Evolutionary conservation across 164 flowering plant species (phyloP).

Genomic region (Aristolochia contorta): DNA sequence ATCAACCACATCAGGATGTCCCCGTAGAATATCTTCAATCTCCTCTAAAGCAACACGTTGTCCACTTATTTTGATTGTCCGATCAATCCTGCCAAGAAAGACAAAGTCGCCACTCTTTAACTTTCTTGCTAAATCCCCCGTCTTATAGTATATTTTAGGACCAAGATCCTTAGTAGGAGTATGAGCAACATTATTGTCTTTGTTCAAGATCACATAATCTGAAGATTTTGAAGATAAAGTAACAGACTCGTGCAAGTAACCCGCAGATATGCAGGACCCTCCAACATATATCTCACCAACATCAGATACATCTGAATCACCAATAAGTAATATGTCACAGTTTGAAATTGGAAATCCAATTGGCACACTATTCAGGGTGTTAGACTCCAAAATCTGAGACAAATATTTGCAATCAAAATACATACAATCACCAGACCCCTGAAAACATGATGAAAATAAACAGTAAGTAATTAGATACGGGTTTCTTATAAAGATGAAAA

Average conservation of each 20-base stretch:
- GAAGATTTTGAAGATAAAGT: constrained; percentile 13
- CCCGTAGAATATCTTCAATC: constrained; percentile 54
- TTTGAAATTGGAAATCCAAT: constrained; percentile 75
- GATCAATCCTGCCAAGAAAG: constrained; percentile 79
- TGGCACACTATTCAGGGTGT: constrained; percentile 63
- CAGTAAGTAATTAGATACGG: not conserved
- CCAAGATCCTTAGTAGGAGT: constrained; percentile 12
- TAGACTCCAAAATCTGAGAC: constrained; percentile 47
- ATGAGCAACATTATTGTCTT: constrained; percentile 10
- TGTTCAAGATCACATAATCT: constrained; percentile 28
- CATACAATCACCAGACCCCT: constrained; percentile 95
- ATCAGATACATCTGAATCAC: constrained; percentile 29
- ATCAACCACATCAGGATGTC: constrained; percentile 49
- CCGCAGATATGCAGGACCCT: constrained; percentile 58
- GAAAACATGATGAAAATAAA: constrained; percentile 10
- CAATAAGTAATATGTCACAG: constrained; percentile 55
- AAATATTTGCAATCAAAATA: constrained; percentile 84
- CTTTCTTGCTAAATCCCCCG: constrained; percentile 70
- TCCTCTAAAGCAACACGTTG: constrained; percentile 80
- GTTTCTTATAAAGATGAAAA: no score
- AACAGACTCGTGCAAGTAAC: constrained; percentile 34
- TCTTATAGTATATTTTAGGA: constrained; percentile 36
- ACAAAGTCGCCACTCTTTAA: constrained; percentile 66
- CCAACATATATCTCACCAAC: constrained; percentile 74
- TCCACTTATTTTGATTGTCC: constrained; percentile 66